phyloP scores from a whole-genome alignment of 805 yeast genomes.

The Metschnikowia kunwiensis region DNA sequence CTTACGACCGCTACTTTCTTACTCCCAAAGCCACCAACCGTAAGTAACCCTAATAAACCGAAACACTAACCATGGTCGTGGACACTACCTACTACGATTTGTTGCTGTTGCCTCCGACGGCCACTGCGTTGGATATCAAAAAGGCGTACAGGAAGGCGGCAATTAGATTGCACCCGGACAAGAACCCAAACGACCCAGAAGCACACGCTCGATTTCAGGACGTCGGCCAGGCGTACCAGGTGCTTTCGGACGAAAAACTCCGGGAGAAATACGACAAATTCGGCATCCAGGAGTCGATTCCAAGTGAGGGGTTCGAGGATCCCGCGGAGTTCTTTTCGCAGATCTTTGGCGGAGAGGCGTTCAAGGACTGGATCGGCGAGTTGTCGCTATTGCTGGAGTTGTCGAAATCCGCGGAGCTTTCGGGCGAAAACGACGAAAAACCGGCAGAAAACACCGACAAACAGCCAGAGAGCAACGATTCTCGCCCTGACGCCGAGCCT shows the following conservation, averaged over 20 bases:
- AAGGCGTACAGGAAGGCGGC: constrained; percentile 72
- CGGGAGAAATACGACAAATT: constrained; percentile 69
- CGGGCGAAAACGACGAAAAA: constrained; percentile 29
- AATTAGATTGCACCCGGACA: constrained; percentile 68
- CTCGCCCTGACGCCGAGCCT: no score
- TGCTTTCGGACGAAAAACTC: constrained; percentile 60
- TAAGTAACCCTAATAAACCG: no score
- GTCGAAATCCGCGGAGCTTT: constrained; percentile 41
- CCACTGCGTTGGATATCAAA: constrained; percentile 43
- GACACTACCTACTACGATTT: constrained; percentile 44
- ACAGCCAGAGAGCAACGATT: background rate
- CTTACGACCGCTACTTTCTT: no score
- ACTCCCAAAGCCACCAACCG: no score
- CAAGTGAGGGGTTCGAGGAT: constrained; percentile 71
- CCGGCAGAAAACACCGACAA: background rate
- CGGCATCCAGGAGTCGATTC: constrained; percentile 71
- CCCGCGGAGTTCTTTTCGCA: constrained; percentile 59
- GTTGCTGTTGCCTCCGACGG: constrained; percentile 31
- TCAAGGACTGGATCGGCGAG: constrained; percentile 51
- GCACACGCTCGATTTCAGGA: constrained; percentile 46
- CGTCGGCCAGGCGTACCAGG: constrained; percentile 73
- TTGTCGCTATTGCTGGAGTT: constrained; percentile 48
- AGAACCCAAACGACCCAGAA: constrained; percentile 43
- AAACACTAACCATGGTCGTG: constrained; percentile 40
- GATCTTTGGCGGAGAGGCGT: constrained; percentile 89